These are phyloP conservation scores for Aquanectria penicillioides DNA, from an alignment of 2,329 filamentous ascomycete genomes.

Conservation along the genomic window DNA sequence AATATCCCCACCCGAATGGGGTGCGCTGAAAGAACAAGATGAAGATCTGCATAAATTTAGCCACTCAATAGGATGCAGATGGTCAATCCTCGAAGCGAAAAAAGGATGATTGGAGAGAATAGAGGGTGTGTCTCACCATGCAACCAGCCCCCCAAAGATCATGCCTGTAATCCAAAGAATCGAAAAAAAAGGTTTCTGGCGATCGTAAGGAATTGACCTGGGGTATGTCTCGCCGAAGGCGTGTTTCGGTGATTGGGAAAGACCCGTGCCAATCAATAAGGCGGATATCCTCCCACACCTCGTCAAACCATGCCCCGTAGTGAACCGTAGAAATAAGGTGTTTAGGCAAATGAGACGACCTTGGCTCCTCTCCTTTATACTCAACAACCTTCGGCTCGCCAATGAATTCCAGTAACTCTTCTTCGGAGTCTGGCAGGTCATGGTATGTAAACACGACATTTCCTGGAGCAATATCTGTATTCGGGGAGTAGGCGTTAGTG, in stretches of 20 bases:
- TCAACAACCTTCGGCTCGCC: neutral
- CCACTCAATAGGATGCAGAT: neutral
- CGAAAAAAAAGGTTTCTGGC: conserved; percentile 19
- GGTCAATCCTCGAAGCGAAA: neutral
- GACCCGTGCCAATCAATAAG: conserved; percentile 23
- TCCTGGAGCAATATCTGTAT: conserved; percentile 16
- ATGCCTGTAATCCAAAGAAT: conserved; percentile 6
- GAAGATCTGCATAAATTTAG: no score
- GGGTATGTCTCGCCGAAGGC: neutral
- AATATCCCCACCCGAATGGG: neutral
- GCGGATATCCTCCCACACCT: conserved; percentile 10
- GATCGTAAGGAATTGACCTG: neutral
- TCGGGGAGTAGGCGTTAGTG: neutral
- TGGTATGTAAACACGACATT: conserved; percentile 19
- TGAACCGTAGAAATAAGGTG: neutral
- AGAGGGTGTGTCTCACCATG: neutral
- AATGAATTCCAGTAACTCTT: neutral
- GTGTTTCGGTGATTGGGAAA: neutral
- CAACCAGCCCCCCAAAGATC: conserved; percentile 23
- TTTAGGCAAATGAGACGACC: neutral
- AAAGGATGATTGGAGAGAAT: neutral
- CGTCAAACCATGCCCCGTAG: neutral
- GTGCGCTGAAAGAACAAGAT: neutral
- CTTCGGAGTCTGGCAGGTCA: neutral
- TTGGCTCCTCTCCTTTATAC: neutral